These are phyloP conservation scores for Termitomyces sp. DNA, from an alignment of 768 basidiomycete species.

Conservation along the genomic window DNA sequence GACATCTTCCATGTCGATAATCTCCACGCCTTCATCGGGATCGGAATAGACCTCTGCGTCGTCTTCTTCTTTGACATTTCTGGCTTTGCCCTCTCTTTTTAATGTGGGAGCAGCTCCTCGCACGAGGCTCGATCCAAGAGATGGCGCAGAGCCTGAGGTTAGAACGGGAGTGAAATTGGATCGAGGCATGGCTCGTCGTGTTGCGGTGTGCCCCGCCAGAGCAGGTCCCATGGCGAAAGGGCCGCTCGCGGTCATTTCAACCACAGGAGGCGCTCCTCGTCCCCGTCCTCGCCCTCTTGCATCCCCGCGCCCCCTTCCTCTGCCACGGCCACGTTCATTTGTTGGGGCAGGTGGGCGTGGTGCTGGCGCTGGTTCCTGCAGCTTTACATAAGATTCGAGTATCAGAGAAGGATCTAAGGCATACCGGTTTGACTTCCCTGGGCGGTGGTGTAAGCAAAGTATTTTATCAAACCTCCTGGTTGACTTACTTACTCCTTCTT, in stretches of 20 bases:
- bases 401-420: conserved; percentile 14
- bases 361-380: conserved; percentile 45
- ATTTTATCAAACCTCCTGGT: not conserved
- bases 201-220: conserved; percentile 49
- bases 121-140: conserved; percentile 47
- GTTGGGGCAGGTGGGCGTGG: conserved; percentile 26
- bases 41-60: conserved; percentile 80
- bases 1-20: conserved; percentile 79
- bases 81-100: conserved; percentile 36
- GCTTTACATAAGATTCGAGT: conserved; percentile 2
- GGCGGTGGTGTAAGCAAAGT: conserved; percentile 5
- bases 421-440: conserved; percentile 66
- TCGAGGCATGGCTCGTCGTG: conserved; percentile 47
- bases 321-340: conserved; percentile 43
- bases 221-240: conserved; percentile 87
- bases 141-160: conserved; percentile 31
- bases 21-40: conserved; percentile 84
- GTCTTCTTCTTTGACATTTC: conserved; percentile 31
- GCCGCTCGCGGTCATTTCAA: conserved; percentile 81
- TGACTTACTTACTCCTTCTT: conserved; percentile 70
- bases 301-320: conserved; percentile 43
- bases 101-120: conserved; percentile 47
- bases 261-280: conserved; percentile 45
- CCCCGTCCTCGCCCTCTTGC: conserved; percentile 53
- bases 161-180: conserved; percentile 55